phyloP scores from a whole-genome alignment of 345 rosid genomes.

The Brassica incana region DNA sequence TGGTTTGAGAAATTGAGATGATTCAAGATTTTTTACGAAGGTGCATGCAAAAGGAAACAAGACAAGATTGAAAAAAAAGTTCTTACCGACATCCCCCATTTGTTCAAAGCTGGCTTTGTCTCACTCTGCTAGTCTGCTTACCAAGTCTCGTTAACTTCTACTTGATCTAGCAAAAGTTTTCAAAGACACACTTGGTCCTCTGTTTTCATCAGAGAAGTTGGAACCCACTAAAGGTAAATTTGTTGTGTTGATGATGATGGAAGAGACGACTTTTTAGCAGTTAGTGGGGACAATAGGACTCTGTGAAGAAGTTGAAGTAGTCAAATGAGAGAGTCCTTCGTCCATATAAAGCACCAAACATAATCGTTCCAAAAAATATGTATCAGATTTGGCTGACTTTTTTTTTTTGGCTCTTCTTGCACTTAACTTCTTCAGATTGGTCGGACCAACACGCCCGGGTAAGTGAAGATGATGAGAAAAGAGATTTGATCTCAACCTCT shows the following conservation, averaged over 20 bases:
- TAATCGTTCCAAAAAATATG: background rate
- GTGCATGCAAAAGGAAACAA: conserved; percentile 15
- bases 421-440: conserved; percentile 17
- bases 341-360: conserved; percentile 4
- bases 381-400: conserved; percentile 15
- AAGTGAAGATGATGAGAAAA: conserved; percentile 5
- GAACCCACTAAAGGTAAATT: conserved; percentile 32
- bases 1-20: conserved; percentile 13
- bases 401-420: conserved; percentile 17
- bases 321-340: conserved; percentile 18
- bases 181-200: conserved; percentile 26
- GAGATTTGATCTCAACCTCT: background rate
- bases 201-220: conserved; percentile 30
- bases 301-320: conserved; percentile 29
- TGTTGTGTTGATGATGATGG: conserved; percentile 20
- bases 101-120: conserved; percentile 33
- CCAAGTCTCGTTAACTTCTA: conserved; percentile 13
- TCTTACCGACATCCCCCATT: conserved; percentile 57
- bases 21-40: conserved; percentile 8
- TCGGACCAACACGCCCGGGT: conserved; percentile 13
- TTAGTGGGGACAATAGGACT: conserved; percentile 31
- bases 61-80: conserved; percentile 8
- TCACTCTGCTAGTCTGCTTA: conserved; percentile 2
- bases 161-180: conserved; percentile 2
- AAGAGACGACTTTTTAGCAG: conserved; percentile 32